These are phyloP conservation scores for Chamaenerion angustifolium DNA, from an alignment of 345 rosid species.

Conservation along the genomic window DNA sequence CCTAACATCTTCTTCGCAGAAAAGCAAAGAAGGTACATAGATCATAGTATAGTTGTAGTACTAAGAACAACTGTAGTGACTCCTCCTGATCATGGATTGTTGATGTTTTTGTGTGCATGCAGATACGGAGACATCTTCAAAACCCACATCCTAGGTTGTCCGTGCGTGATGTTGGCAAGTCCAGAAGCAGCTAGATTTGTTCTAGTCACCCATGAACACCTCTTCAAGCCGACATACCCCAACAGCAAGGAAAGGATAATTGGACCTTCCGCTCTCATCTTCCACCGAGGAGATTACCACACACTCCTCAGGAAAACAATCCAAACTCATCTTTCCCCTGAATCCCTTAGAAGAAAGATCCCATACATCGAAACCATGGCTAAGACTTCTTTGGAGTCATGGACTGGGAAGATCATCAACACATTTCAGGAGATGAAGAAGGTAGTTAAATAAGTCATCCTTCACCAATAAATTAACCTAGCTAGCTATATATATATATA, in stretches of 20 bases:
- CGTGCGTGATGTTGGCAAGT: constrained; percentile 64
- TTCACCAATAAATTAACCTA: too few species aligned
- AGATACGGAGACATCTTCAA: constrained; percentile 86
- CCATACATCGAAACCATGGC: constrained; percentile 44
- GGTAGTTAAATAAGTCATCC: constrained; percentile 17
- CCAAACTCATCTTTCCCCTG: constrained; percentile 41
- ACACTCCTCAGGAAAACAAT: constrained; percentile 50
- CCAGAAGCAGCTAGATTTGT: constrained; percentile 76
- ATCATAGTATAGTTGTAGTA: too few species aligned
- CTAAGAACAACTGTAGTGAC: too few species aligned
- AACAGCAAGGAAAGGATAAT: constrained; percentile 69
- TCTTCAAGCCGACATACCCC: constrained; percentile 90
- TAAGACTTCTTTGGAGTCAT: constrained; percentile 38
- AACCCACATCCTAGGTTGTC: constrained; percentile 61
- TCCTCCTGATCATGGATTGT: too few species aligned
- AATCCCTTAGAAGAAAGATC: constrained; percentile 36
- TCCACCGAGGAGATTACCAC: constrained; percentile 78
- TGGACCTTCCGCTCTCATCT: constrained; percentile 70
- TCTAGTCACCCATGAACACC: constrained; percentile 51
- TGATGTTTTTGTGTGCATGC: background rate
- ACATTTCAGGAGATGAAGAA: constrained; percentile 73
- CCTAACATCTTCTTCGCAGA: constrained; percentile 55
- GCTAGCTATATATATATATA: too few species aligned
- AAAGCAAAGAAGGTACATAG: constrained; percentile 42
- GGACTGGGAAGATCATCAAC: constrained; percentile 29